Conservation (phyloP, 768 basidiomycete species). For the Tylopilus plumbeoviolaceoides region DNA sequence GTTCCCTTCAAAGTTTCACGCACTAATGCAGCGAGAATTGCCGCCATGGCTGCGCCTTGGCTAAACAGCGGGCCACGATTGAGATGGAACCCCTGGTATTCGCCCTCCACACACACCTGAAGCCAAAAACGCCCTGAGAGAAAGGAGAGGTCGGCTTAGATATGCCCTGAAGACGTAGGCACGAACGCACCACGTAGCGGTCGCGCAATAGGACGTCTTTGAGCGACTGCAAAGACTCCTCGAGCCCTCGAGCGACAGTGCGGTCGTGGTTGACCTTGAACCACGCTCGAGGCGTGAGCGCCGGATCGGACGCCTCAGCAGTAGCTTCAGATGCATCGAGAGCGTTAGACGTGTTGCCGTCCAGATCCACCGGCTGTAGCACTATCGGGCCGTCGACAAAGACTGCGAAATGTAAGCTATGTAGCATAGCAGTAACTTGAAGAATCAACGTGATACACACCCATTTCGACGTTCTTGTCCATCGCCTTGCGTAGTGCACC, state of each 20-base stretch:
- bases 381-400: slow-evolving; percentile 71
- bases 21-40: slow-evolving; percentile 65
- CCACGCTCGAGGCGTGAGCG: slow-evolving; percentile 65
- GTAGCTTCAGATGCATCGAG: slow-evolving; percentile 39
- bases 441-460: slow-evolving; percentile 30
- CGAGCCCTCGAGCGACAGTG: slow-evolving; percentile 51
- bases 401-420: slow-evolving; percentile 38
- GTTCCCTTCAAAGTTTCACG: slow-evolving; percentile 20
- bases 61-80: slow-evolving; percentile 32
- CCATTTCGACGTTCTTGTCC: slow-evolving; percentile 61
- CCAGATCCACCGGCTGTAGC: slow-evolving; percentile 62
- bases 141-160: background rate
- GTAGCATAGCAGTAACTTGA: background rate
- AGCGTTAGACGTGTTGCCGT: slow-evolving; percentile 22
- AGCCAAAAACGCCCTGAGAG: slow-evolving; percentile 70
- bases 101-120: slow-evolving; percentile 46
- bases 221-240: slow-evolving; percentile 51
- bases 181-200: slow-evolving; percentile 57
- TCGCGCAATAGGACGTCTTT: slow-evolving; percentile 54
- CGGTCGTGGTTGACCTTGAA: slow-evolving; percentile 56
- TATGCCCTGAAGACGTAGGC: background rate
- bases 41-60: slow-evolving; percentile 78
- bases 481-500: slow-evolving; percentile 71
- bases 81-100: background rate
- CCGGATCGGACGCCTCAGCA: slow-evolving; percentile 40